These are phyloP conservation scores for Puccinia coronata DNA, from an alignment of 1,284 basidiomycete species.

Conservation along the genomic window DNA sequence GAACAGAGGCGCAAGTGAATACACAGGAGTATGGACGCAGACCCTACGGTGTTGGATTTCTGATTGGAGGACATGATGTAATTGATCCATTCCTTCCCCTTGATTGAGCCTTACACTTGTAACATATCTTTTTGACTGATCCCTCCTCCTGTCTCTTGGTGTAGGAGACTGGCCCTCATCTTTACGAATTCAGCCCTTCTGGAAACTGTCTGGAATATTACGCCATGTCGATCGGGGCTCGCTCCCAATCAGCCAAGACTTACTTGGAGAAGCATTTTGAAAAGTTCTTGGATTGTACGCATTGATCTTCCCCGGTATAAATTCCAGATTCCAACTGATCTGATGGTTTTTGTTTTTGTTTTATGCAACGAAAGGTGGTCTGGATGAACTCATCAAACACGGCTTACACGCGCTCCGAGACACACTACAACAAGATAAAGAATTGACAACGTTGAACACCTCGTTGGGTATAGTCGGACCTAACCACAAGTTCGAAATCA, in stretches of 20 bases:
- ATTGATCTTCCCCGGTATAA: background rate
- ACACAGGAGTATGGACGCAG: slow-evolving; percentile 97
- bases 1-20: slow-evolving; percentile 91
- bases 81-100: slow-evolving; percentile 50
- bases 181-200: slow-evolving; percentile 96
- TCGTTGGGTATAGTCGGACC: slow-evolving; percentile 76
- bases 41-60: slow-evolving; percentile 97
- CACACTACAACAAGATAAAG: slow-evolving; percentile 95
- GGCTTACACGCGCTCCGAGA: slow-evolving; percentile 89
- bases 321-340: background rate
- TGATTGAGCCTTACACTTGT: background rate
- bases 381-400: slow-evolving; percentile 84
- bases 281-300: slow-evolving; percentile 77
- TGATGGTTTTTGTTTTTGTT: background rate
- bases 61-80: slow-evolving; percentile 89
- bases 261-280: slow-evolving; percentile 94
- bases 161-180: slow-evolving; percentile 83
- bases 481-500: slow-evolving; percentile 44
- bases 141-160: background rate
- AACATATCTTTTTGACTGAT: slow-evolving; percentile 46
- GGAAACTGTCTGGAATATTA: slow-evolving; percentile 98
- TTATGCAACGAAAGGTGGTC: slow-evolving; percentile 62
- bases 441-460: slow-evolving; percentile 85
- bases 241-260: slow-evolving; percentile 96
- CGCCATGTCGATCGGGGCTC: slow-evolving; percentile 96